Percentiles rank a stretch among this genome's conserved stretches.
phyloP scores from a whole-genome alignment of 768 basidiomycete genomes.

The Pluteus cervinus region DNA sequence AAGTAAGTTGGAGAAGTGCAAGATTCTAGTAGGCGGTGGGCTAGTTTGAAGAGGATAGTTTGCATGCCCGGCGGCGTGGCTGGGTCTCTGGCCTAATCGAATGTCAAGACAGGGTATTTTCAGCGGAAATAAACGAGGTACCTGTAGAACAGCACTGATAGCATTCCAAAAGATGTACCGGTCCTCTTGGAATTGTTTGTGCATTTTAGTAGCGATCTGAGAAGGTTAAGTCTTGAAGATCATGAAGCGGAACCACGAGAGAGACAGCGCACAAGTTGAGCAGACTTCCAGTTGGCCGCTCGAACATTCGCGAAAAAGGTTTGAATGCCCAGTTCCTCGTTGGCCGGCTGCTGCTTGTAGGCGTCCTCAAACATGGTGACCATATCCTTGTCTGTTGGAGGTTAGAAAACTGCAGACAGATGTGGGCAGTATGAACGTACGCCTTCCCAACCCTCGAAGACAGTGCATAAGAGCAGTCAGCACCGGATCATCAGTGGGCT shows the following conservation, averaged over 20 bases:
- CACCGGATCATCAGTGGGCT: constrained; percentile 67
- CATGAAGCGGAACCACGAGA: neutral
- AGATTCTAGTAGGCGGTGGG: constrained; percentile 65
- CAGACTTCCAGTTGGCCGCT: constrained; percentile 78
- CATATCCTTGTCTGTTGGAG: constrained; percentile 59
- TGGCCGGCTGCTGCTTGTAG: constrained; percentile 71
- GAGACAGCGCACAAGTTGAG: constrained; percentile 55
- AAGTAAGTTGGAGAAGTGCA: constrained; percentile 58
- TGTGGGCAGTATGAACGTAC: constrained; percentile 22
- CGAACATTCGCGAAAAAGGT: constrained; percentile 83
- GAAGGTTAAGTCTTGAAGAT: constrained; percentile 5
- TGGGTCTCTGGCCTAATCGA: constrained; percentile 60
- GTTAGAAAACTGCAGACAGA: constrained; percentile 2
- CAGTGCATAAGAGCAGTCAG: constrained; percentile 83
- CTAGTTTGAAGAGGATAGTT: constrained; percentile 66
- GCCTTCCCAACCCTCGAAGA: constrained; percentile 70
- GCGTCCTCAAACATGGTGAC: constrained; percentile 84
- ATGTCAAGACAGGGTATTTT: constrained; percentile 2
- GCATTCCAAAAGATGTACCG: constrained; percentile 81
- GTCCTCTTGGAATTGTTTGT: constrained; percentile 79
- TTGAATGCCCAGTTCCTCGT: constrained; percentile 80
- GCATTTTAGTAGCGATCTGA: constrained; percentile 75
- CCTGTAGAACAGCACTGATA: constrained; percentile 77
- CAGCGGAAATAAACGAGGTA: constrained; percentile 14
- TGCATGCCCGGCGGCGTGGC: constrained; percentile 59